Evolutionary conservation across 2,329 filamentous ascomycete species (phyloP).

Genomic region (Fusarium bulbicola): DNA sequence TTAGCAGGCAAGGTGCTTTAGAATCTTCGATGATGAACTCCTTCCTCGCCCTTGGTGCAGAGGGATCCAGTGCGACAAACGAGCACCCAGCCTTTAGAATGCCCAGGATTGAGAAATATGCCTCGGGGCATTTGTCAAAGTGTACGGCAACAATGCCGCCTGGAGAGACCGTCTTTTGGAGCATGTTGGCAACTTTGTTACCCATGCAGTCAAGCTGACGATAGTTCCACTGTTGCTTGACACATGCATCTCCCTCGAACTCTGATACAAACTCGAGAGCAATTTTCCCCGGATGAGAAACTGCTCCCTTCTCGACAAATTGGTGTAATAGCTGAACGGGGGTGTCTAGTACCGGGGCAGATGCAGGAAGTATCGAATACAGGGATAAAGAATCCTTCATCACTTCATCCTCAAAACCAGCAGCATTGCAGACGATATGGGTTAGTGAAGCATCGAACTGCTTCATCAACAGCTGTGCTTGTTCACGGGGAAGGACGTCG

Average conservation of each 20-base stretch:
- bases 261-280: slow-evolving; percentile 80
- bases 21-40: slow-evolving; percentile 83
- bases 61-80: slow-evolving; percentile 82
- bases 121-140: slow-evolving; percentile 86
- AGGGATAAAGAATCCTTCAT: slow-evolving; percentile 49
- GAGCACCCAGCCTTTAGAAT: slow-evolving; percentile 84
- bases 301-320: slow-evolving; percentile 75
- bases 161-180: slow-evolving; percentile 59
- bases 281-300: slow-evolving; percentile 62
- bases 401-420: slow-evolving; percentile 53
- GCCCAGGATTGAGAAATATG: slow-evolving; percentile 83
- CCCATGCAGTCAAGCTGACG: slow-evolving; percentile 74
- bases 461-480: slow-evolving; percentile 71
- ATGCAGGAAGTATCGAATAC: slow-evolving; percentile 73
- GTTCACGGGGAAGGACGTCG: slow-evolving; percentile 71
- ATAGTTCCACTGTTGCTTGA: slow-evolving; percentile 75
- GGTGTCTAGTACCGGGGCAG: slow-evolving; percentile 64
- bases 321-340: slow-evolving; percentile 74
- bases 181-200: slow-evolving; percentile 75
- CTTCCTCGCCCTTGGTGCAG: slow-evolving; percentile 76
- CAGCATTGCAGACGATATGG: slow-evolving; percentile 63
- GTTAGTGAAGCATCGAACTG: slow-evolving; percentile 78
- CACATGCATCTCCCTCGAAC: slow-evolving; percentile 57
- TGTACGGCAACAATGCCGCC: slow-evolving; percentile 77
- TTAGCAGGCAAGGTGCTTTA: slow-evolving; percentile 69